Evolutionary conservation across 2,329 filamentous ascomycete species (phyloP), one percentile per base, ranked within the genome.

Genomic region (Hypoxylon sp.): DNA sequence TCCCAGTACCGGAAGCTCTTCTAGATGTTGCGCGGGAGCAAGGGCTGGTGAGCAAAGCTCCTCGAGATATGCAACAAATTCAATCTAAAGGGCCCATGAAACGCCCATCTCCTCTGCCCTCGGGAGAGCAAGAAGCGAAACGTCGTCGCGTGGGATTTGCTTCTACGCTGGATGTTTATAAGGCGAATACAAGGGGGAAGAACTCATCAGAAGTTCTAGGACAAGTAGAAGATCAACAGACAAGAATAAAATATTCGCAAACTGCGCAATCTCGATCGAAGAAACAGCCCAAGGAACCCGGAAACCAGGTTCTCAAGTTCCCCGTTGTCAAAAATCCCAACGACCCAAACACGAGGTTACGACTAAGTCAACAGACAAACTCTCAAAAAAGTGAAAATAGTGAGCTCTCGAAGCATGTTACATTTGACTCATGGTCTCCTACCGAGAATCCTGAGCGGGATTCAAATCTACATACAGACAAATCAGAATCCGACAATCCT

Each of bases 241-340:
- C 38, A 10, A 49, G 60, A 1, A 63, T 28, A 14, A 30, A 17
- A 21, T 57, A 72, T 49, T 75, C 75, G n/a, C 77, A 77, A 60
- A 52, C 36, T 7, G 51, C 52, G 14, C 59, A 59, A 48, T 46
- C 62, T 5, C 56, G 60, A 75, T 67, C 23, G 13, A 73, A 45
- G 46, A 65, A 74, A 82, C 79, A 79, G 76, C 52, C 77, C 74
- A 83, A 68, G 84, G 82, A 21, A 77, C 77, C 43, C 72, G 77
- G 21, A 77, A 80, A 78, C 25, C 78, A 79, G 3, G 78, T 74
- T 1, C 81, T 93, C 25, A 85, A 84, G 28, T 97, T 93, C 74
- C 86, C 91, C 1, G 87, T 94, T 11, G 92, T 95, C 21, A 97
- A 97, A 79, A 89, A 95, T 72, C 86, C 90, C 0, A 85, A 89